These are phyloP conservation scores for Verticillium zaregamsianum DNA, from an alignment of 2,329 filamentous ascomycete species.

Conservation along the genomic window DNA sequence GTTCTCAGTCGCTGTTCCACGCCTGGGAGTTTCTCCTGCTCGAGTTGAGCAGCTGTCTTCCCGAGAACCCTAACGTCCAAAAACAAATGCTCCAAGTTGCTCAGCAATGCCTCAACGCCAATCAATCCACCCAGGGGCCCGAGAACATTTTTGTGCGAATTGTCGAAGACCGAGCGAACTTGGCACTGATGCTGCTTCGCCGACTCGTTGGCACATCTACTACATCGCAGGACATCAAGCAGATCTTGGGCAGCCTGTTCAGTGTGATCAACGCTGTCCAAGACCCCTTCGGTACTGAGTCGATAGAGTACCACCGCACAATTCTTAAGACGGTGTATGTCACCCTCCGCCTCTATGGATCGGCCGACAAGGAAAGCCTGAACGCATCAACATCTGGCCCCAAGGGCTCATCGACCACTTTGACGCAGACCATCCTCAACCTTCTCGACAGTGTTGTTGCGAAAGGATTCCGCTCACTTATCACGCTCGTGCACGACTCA, in stretches of 20 bases:
- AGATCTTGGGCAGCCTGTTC: slow-evolving; percentile 46
- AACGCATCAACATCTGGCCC: slow-evolving; percentile 13
- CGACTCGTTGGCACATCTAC: slow-evolving; percentile 61
- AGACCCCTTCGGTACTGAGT: slow-evolving; percentile 47
- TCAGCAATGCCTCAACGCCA: slow-evolving; percentile 73
- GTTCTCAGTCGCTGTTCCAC: slow-evolving; percentile 66
- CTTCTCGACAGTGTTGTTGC: slow-evolving; percentile 76
- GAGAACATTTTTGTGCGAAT: slow-evolving; percentile 80
- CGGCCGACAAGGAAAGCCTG: slow-evolving; percentile 21
- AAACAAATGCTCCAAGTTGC: slow-evolving; percentile 71
- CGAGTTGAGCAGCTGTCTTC: slow-evolving; percentile 70
- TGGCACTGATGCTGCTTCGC: slow-evolving; percentile 79
- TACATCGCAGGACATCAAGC: slow-evolving; percentile 45
- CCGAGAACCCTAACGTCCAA: slow-evolving; percentile 50
- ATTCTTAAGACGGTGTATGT: slow-evolving; percentile 84
- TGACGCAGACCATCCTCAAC: slow-evolving; percentile 66
- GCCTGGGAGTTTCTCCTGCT: slow-evolving; percentile 86
- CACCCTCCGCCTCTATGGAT: slow-evolving; percentile 63
- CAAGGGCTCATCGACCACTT: slow-evolving; percentile 34
- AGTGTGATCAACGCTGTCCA: slow-evolving; percentile 50
- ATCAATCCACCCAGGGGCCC: slow-evolving; percentile 66
- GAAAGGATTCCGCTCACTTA: slow-evolving; percentile 76
- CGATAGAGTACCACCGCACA: slow-evolving; percentile 71
- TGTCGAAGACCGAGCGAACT: slow-evolving; percentile 69
- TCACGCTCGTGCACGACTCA: slow-evolving; percentile 75